Evolutionary conservation across 2,329 filamentous ascomycete genomes (phyloP), one percentile per base, ranked within the genome.

Genomic region (Alternaria alternata): DNA sequence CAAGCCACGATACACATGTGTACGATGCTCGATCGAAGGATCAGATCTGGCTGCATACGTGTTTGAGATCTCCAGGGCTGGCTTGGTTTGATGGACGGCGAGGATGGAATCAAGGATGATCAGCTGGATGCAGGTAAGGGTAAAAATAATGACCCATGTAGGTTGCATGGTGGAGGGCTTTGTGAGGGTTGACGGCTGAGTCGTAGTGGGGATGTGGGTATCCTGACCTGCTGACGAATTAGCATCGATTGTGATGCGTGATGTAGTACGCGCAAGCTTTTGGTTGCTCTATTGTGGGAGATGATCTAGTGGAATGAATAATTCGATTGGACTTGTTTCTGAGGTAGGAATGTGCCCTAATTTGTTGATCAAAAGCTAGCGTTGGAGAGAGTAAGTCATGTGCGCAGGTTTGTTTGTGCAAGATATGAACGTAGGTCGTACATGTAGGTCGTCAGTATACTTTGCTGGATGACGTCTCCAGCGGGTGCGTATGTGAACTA

Each of bases 321-420:
- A 7, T 16, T 5, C 1, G 12, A 2, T 5, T 16, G 32, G 32
- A 4, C 12, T 36, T 11, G 32, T 36, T 36, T 36, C 14, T 16
- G 14, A 14, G 32, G 32, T 12, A 7, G 32, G 0, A 14, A 36
- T 16, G 14, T 36, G 32, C 12, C 2, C 11, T 2, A 34, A 34
- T 34, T 9, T 34, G 32, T 34, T 16, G 32, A 0, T 14, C 32
- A 34, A 16, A 2, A 16, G 32, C 0, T 30, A 30, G 0, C 9
- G 28, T 9, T 4, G 1, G 0, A 30, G 28, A 1, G 1, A 9
- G 9, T 30, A 30, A 30, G 9, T 30, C 8, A 0, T 11, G 0
- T 16, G 32, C 0, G 32, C 12, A 3, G 5, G 0, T 16, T 11
- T 7, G 12, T 36, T 16, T 16, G 1, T 36, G 32, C 12, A 36